Percentiles rank a stretch among this genome's conserved stretches.
phyloP scores from a whole-genome alignment of 805 yeast genomes.

The Pichia californica region DNA sequence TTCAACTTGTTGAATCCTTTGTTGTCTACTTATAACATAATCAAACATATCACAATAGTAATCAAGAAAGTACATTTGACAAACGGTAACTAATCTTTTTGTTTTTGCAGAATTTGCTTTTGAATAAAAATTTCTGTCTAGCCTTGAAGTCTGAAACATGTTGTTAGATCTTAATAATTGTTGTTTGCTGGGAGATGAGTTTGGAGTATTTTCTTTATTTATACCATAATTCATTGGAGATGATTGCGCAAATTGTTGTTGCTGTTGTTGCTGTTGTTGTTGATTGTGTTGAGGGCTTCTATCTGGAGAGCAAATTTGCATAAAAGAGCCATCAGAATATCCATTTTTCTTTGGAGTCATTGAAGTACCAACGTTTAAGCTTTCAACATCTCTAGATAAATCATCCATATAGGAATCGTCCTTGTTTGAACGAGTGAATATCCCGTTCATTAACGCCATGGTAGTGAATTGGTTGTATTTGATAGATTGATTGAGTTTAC shows the following conservation, averaged over 20 bases:
- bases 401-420: constrained; percentile 27
- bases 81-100: constrained; percentile 79
- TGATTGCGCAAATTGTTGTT: constrained; percentile 6
- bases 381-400: constrained; percentile 30
- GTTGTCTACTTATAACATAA: constrained; percentile 81
- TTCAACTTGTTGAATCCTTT: constrained; percentile 69
- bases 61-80: constrained; percentile 90
- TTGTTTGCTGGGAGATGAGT: constrained; percentile 18
- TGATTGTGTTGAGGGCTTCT: constrained; percentile 19
- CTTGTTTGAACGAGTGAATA: constrained; percentile 25
- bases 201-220: constrained; percentile 36
- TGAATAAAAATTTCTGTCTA: constrained; percentile 40
- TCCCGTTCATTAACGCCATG: constrained; percentile 25
- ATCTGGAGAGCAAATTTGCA: constrained; percentile 28
- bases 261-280: constrained; percentile 10
- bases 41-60: constrained; percentile 95
- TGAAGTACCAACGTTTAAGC: constrained; percentile 26
- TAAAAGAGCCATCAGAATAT: constrained; percentile 19
- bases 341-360: constrained; percentile 18
- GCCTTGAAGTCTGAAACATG: constrained; percentile 19
- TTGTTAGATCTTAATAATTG: constrained; percentile 2
- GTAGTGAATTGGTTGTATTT: not conserved
- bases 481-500: too few relatives aligned
- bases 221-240: constrained; percentile 3
- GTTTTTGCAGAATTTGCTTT: constrained; percentile 70